Conservation (phyloP, 2,329 filamentous ascomycete species). For the Pestalotiopsis sp. region DNA sequence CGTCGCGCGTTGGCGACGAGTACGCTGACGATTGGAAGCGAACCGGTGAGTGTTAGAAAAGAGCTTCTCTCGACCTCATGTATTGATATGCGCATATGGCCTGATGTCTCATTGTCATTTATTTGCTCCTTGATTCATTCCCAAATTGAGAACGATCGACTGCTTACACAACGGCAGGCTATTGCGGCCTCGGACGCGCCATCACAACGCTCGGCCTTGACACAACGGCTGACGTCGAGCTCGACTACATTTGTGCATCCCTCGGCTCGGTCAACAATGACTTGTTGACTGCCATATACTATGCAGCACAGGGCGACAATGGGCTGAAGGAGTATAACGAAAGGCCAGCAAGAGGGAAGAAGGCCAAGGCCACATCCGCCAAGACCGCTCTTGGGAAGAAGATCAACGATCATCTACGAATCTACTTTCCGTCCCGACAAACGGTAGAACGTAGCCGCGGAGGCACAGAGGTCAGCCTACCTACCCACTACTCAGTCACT, state of each 20-base stretch:
- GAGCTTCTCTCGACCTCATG: slow-evolving; percentile 1
- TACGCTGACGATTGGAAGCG: slow-evolving; percentile 35
- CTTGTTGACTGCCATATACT: slow-evolving; percentile 62
- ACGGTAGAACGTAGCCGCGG: slow-evolving; percentile 70
- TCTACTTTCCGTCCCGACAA: slow-evolving; percentile 79
- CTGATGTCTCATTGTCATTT: slow-evolving; percentile 5
- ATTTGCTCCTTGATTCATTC: not conserved
- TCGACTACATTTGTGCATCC: slow-evolving; percentile 83
- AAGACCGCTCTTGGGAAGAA: slow-evolving; percentile 21
- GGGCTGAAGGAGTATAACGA: slow-evolving; percentile 48
- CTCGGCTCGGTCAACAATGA: slow-evolving; percentile 74
- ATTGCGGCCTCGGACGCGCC: slow-evolving; percentile 71
- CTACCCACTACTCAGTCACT: slow-evolving; percentile 16
- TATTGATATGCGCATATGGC: slow-evolving; percentile 11
- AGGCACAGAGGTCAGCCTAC: slow-evolving; percentile 53
- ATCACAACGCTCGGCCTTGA: slow-evolving; percentile 66
- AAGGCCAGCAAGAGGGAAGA: slow-evolving; percentile 36
- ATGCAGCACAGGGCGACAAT: slow-evolving; percentile 54
- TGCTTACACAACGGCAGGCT: slow-evolving; percentile 50
- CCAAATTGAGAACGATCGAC: not conserved
- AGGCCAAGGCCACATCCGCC: slow-evolving; percentile 27
- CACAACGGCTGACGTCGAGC: slow-evolving; percentile 56
- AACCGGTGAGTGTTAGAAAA: slow-evolving; percentile 36
- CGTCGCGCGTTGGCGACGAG: slow-evolving; percentile 51
- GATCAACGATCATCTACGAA: slow-evolving; percentile 58